Base-by-base conservation (phyloP, 1,139 yeast species). In the Blastobotrys aristatus region DNA sequence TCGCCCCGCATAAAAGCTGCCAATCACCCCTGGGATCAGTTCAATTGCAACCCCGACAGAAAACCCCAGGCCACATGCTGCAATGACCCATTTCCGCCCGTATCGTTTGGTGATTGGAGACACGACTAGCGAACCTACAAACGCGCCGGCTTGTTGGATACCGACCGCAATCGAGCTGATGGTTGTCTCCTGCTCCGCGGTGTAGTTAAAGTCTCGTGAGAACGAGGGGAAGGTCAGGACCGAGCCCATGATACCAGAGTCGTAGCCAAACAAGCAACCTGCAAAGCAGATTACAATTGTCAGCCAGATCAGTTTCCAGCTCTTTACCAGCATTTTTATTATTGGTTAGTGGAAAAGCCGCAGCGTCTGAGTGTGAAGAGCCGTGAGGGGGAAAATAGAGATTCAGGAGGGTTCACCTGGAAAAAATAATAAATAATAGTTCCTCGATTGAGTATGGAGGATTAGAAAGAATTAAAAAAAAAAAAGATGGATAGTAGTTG, bases 101-200 rank as follows among this genome's bases (percentile, higher is more conserved):
- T 59, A 65, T 52, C 63, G 63, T 52, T 66, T 70, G 16, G 72
- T 67, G 37, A 68, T 53, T 1, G 73, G 74, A 50, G 73, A 72
- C 16, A 74, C 67, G 17, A 70, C 59, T 22, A 72, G 57, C 1
- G 77, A 73, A 7, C 78, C 79, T 52, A 73, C 72, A 56, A 74
- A 73, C 33, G 75, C 73, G 1, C 75, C 77, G 5, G 73, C 74
- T 50, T 75, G 79, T 59, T 73, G 73, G 33, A 72, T 65, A 10
- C 76, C 71, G 36, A 74, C 73, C 32, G 74, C 62, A 52, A 69
- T 72, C 32, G 69, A 61, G 10, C 63, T 51, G 21, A 62, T 50
- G 14, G 57, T 44, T 2, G 58, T 51, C 29, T 71, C 58, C 20
- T 53, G 48, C 17, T 56, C 49, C 2, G 59, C 44, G 17, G 70